Evolutionary conservation across 1,284 basidiomycete genomes (phyloP).

Genomic region (Porodaedalea pini): DNA sequence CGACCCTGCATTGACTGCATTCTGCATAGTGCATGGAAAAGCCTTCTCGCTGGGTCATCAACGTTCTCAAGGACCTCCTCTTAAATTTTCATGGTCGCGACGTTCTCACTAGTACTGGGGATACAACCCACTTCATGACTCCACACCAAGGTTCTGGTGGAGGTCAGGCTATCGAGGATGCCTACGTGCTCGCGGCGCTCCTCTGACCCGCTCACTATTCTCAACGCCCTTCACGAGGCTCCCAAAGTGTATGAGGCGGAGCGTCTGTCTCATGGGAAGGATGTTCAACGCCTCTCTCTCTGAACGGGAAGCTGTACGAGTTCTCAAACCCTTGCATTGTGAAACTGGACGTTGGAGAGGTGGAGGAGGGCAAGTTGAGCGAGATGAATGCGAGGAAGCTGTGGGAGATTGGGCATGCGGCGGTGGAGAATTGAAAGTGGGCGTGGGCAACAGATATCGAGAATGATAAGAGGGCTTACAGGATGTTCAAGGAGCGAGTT

Average conservation of each 20-base stretch:
- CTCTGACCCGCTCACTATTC: conserved; percentile 30
- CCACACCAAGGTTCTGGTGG: no score
- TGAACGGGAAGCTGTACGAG: background rate
- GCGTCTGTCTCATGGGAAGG: conserved; percentile 33
- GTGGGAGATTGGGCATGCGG: no score
- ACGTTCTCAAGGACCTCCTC: conserved; percentile 30
- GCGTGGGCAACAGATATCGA: no score
- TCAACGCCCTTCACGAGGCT: conserved; percentile 27
- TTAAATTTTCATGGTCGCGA: conserved; percentile 29
- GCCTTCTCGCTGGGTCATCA: conserved; percentile 30
- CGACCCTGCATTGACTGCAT: no score
- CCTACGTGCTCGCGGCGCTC: conserved; percentile 34
- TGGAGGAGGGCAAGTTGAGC: no score
- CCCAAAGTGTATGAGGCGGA: conserved; percentile 35
- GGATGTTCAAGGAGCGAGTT: no score
- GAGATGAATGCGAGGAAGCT: no score
- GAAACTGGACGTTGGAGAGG: no score
- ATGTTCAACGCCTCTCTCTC: conserved; percentile 25
- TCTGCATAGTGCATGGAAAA: no score
- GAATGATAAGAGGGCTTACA: no score
- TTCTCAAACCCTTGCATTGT: no score
- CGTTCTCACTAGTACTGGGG: conserved; percentile 35
- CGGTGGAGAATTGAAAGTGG: no score
- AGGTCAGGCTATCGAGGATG: conserved; percentile 41
- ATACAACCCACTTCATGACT: conserved; percentile 43